Evolutionary conservation across 2,329 filamentous ascomycete species (phyloP).

Genomic region (Diaporthe helianthi): DNA sequence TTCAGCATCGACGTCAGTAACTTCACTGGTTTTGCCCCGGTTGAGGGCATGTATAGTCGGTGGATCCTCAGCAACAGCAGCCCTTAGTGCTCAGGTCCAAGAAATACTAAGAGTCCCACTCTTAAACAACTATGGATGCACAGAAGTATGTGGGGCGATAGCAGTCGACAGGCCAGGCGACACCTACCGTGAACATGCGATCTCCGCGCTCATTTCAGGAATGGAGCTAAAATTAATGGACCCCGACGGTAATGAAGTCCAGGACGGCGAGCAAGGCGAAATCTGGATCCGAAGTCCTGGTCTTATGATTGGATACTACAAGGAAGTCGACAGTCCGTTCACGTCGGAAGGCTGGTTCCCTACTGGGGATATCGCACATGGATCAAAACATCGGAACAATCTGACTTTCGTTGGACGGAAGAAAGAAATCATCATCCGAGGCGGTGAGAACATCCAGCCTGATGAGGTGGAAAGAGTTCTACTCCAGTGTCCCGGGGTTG

Average conservation of each 20-base stretch:
- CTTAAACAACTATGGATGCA: slow-evolving; percentile 13
- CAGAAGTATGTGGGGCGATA: background rate
- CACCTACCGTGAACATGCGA: background rate
- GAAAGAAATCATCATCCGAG: slow-evolving; percentile 22
- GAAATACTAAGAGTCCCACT: background rate
- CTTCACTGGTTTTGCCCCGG: background rate
- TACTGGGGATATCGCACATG: slow-evolving; percentile 2
- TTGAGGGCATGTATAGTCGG: slow-evolving; percentile 11
- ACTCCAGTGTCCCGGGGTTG: background rate
- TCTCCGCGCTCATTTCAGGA: background rate
- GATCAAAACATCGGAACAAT: background rate
- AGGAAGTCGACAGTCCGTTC: background rate
- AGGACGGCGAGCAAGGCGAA: slow-evolving; percentile 8
- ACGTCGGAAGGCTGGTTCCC: slow-evolving; percentile 12
- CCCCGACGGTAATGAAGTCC: background rate
- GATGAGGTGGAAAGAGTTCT: background rate
- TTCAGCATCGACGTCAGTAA: background rate
- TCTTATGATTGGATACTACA: slow-evolving; percentile 12
- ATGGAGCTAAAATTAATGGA: background rate
- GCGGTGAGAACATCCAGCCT: slow-evolving; percentile 20
- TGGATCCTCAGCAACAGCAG: background rate
- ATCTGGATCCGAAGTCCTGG: slow-evolving; percentile 14
- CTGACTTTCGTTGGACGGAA: background rate
- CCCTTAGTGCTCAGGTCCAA: slow-evolving; percentile 2
- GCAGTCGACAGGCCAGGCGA: background rate